Conservation (phyloP, 257 asterid species). For the Thymus quinquecostatus region DNA sequence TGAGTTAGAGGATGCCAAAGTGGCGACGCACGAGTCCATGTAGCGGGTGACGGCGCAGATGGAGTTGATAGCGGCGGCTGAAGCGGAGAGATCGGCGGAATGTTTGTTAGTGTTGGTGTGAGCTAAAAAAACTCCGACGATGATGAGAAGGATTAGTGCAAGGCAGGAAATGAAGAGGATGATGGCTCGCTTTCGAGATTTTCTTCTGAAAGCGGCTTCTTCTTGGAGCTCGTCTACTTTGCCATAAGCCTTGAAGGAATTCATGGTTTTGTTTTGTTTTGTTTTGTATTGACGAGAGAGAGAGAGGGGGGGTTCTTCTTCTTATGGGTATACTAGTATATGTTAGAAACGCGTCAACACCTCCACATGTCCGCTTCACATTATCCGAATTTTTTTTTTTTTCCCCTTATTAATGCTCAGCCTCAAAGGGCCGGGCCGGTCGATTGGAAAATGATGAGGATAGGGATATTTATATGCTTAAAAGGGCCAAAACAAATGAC, state of each 20-base stretch:
- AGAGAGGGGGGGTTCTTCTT: too few relatives aligned
- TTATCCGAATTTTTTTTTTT: not conserved
- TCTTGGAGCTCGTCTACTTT: conserved; percentile 62
- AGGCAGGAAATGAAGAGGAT: conserved; percentile 49
- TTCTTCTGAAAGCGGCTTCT: conserved; percentile 58
- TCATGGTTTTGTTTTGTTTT: too few relatives aligned
- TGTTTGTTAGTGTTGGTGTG: conserved; percentile 36
- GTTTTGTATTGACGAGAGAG: too few relatives aligned
- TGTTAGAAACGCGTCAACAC: not conserved
- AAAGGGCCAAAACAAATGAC: too few relatives aligned
- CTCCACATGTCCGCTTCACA: not conserved
- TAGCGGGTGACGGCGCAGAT: conserved; percentile 64
- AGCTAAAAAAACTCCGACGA: conserved; percentile 53
- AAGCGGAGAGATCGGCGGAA: conserved; percentile 16
- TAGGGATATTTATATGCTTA: too few relatives aligned
- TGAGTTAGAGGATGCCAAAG: conserved; percentile 44
- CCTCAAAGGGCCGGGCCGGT: too few relatives aligned
- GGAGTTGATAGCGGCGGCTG: conserved; percentile 56
- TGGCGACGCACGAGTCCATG: conserved; percentile 52
- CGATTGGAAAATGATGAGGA: too few relatives aligned
- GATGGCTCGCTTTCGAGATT: conserved; percentile 61
- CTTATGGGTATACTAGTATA: too few relatives aligned
- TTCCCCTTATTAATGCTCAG: too few relatives aligned
- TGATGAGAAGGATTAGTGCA: conserved; percentile 42
- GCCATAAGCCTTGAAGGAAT: conserved; percentile 77